Evolutionary conservation across 169 alveolate genomes (phyloP).

Genomic region (Plasmodium ovale): DNA sequence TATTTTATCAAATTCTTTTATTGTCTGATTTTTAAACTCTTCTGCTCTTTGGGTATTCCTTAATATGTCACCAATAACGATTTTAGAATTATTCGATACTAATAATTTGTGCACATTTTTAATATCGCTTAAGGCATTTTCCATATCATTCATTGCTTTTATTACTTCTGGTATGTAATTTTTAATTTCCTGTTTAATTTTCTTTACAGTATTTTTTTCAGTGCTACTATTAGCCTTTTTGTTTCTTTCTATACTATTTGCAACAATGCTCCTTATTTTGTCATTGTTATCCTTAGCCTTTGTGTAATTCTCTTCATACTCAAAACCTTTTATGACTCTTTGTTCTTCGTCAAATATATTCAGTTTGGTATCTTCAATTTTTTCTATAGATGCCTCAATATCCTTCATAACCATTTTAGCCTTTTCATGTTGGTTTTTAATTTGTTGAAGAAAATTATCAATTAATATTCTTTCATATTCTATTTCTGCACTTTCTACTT

Average conservation of each 20-base stretch:
- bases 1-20: no score
- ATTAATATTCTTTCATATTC: slow-evolving; percentile 3
- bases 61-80: not conserved
- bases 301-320: not conserved
- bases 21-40: not conserved
- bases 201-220: not conserved
- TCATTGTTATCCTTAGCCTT: no score
- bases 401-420: not conserved
- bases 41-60: not conserved
- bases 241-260: no score
- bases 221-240: no score
- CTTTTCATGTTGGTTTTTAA: not conserved
- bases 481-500: not conserved
- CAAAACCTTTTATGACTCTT: not conserved
- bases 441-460: not conserved
- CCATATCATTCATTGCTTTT: not conserved
- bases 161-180: not conserved
- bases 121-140: not conserved
- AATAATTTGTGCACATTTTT: not conserved
- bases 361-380: not conserved
- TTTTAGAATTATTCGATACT: not conserved
- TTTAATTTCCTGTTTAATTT: not conserved
- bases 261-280: no score
- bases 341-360: no score
- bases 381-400: not conserved